Conservation (phyloP, 768 basidiomycete species). For the Auricularia sp. region DNA sequence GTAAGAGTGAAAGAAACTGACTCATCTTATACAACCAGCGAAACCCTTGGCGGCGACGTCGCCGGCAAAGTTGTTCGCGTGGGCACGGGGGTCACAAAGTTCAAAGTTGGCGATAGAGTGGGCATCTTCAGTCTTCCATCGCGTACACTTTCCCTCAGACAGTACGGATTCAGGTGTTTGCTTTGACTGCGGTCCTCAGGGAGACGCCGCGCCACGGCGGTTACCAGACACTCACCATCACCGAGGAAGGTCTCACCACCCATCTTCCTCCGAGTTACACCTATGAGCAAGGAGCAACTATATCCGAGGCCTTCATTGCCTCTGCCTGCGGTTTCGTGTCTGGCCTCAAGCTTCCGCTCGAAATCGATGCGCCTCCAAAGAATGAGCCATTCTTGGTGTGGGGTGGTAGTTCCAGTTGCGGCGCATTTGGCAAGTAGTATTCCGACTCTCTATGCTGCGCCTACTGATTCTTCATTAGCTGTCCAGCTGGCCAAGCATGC, state of each 20-base stretch:
- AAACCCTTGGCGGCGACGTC: slow-evolving; percentile 6
- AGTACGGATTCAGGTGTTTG: background rate
- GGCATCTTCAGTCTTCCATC: background rate
- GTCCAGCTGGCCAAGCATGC: no score
- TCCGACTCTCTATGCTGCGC: no score
- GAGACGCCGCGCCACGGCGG: background rate
- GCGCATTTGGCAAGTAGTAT: no score
- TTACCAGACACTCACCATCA: slow-evolving; percentile 5
- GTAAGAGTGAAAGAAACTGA: no score
- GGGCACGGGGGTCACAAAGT: slow-evolving; percentile 6
- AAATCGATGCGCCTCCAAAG: no score
- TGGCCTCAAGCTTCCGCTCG: no score
- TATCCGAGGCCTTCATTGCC: no score
- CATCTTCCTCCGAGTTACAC: background rate
- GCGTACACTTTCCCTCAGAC: background rate
- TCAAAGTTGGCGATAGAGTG: slow-evolving; percentile 7
- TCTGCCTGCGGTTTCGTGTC: no score
- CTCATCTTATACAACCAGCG: background rate
- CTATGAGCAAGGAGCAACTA: no score
- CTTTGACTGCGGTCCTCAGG: background rate
- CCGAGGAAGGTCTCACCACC: background rate
- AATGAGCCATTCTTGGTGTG: no score
- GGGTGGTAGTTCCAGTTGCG: no score
- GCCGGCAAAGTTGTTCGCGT: slow-evolving; percentile 8
- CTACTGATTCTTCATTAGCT: no score